Evolutionary conservation across 2,329 filamentous ascomycete genomes (phyloP).

Genomic region (Acephala macrosclerotiorum): DNA sequence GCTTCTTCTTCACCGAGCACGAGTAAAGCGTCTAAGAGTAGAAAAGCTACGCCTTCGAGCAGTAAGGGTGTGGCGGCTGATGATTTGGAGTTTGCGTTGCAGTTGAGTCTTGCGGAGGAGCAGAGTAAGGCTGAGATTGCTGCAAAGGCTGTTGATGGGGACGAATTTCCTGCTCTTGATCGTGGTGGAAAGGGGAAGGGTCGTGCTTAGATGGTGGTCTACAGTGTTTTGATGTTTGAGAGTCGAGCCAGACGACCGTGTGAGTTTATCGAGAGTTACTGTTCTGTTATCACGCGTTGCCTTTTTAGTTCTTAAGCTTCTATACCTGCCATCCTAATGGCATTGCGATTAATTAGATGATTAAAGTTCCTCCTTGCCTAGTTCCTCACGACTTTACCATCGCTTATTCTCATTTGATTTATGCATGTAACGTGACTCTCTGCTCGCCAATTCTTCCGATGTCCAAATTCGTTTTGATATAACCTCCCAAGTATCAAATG

Average conservation of each 20-base stretch:
- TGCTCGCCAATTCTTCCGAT: background rate
- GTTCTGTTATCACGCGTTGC: background rate
- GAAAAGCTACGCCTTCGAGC: constrained; percentile 21
- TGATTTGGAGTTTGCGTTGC: constrained; percentile 66
- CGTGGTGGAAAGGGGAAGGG: constrained; percentile 53
- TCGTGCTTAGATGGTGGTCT: constrained; percentile 20
- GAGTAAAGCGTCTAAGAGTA: constrained; percentile 42
- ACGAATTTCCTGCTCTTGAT: constrained; percentile 52
- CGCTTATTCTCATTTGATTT: background rate
- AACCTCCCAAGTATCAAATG: constrained; percentile 2
- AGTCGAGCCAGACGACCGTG: too few species aligned
- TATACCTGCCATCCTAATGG: background rate
- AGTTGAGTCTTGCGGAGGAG: constrained; percentile 65
- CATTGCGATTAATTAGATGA: constrained; percentile 11
- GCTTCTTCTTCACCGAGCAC: constrained; percentile 46
- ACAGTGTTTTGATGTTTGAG: background rate
- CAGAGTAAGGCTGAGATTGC: constrained; percentile 45
- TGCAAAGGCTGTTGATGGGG: constrained; percentile 37
- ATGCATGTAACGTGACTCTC: background rate
- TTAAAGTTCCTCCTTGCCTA: constrained; percentile 1
- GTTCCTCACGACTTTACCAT: background rate
- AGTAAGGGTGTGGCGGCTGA: constrained; percentile 47
- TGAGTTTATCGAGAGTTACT: background rate
- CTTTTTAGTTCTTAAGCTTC: background rate
- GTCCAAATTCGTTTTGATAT: background rate